Evolutionary conservation across 1,139 yeast species (phyloP).

Genomic region (Yamadazyma epiphylla): DNA sequence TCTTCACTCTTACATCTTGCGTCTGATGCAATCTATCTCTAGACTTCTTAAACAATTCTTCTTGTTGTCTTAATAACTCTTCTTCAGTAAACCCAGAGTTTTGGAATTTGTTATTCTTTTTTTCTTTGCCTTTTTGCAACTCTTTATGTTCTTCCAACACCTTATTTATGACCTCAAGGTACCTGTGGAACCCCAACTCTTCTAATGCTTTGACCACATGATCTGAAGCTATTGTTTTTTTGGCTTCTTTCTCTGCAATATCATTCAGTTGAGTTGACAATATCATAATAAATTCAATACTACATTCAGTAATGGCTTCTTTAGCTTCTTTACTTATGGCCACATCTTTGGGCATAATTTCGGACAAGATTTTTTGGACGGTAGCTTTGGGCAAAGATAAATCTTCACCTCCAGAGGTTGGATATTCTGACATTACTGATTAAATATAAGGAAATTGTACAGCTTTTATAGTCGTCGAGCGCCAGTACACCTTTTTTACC

Average conservation of each 20-base stretch:
- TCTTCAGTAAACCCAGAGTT: constrained; percentile 91
- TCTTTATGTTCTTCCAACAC: constrained; percentile 87
- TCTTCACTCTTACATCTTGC: not conserved
- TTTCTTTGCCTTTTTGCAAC: constrained; percentile 80
- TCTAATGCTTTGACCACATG: constrained; percentile 90
- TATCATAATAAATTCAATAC: constrained; percentile 94
- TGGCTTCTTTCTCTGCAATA: constrained; percentile 93
- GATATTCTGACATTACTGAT: constrained; percentile 42
- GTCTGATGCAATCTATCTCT: constrained; percentile 60
- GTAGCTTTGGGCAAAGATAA: constrained; percentile 67
- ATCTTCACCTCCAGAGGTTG: constrained; percentile 36
- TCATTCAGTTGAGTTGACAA: constrained; percentile 92
- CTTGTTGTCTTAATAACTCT: constrained; percentile 87
- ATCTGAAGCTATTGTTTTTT: constrained; percentile 94
- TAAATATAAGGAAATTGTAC: no score
- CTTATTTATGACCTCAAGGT: constrained; percentile 77
- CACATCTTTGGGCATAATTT: constrained; percentile 80
- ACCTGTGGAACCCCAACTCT: constrained; percentile 83
- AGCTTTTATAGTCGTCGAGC: no score
- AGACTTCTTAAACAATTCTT: constrained; percentile 84
- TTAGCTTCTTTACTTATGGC: constrained; percentile 92
- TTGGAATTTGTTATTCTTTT: constrained; percentile 89
- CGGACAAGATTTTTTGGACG: constrained; percentile 90
- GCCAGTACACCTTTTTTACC: no score
- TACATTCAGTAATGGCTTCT: constrained; percentile 92